Evolutionary conservation across 2,329 filamentous ascomycete genomes (phyloP), one percentile per base, ranked within the genome.

Genomic region (Penicillium sp.): DNA sequence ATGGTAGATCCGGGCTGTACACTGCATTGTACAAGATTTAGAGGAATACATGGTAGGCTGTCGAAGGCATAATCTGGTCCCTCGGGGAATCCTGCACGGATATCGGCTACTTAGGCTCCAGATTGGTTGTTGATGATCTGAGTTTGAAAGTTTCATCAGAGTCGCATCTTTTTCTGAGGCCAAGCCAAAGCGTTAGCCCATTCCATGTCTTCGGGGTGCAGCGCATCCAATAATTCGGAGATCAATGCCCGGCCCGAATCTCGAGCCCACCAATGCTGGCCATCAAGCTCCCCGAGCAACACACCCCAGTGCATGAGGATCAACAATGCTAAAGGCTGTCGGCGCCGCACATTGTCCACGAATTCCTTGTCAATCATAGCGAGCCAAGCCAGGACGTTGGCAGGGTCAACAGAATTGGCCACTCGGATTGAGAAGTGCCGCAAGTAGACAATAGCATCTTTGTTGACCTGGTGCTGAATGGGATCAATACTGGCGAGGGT

Each of bases 271-370:
- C 72, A 75, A 47, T 67, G 57, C 21, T 62, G 60, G 5, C 65
- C 68, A 60, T 74, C 65, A 23, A 74, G 60, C 41, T 70, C 61
- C 7, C 66, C 66, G 2, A 75, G 61, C 5, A 75, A 41, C 11
- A 72, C 70, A 1, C 69, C 72, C 72, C 72, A 75, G 46, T 75
- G 68, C 67, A 72, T 68, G 11, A 74, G 65, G 25, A 73, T 68
- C 39, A 75, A 50, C 10, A 75, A 53, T 1, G 72, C 62, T 25
- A 74, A 56, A 2, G 70, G 67, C 41, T 70, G 65, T 2, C 70
- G 69, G 21, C 66, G 64, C 36, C 64, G 61, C 36, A 75, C 54
- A 39, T 65, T 64, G 19, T 67, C 64, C 5, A 72, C 66, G 27
- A 73, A 75, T 6, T 72, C 68, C 33, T 72, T 71, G 13, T 72